Percentiles rank a stretch among this genome's conserved stretches.
Conservation (phyloP, 192 early-diverging fungal genomes). For the Coemansia interrupta region DNA sequence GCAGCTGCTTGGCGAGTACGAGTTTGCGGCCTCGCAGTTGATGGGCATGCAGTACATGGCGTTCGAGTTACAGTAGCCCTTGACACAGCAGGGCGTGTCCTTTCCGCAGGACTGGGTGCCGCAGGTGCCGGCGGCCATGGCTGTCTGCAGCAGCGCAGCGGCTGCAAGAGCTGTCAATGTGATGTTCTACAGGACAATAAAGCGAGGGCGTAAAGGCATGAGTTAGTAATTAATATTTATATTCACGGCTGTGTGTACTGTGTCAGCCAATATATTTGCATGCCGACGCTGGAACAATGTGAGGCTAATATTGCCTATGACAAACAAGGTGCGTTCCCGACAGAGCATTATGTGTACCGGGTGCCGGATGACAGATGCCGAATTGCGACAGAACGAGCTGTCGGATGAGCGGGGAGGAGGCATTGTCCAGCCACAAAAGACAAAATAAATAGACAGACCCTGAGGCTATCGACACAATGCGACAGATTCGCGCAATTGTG, state of each 20-base stretch:
- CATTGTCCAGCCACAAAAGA: too few species aligned
- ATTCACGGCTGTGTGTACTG: too few species aligned
- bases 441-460: too few species aligned
- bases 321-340: too few species aligned
- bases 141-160: slow-evolving; percentile 37
- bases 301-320: too few species aligned
- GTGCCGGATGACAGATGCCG: too few species aligned
- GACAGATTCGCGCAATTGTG: not conserved
- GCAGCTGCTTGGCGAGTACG: slow-evolving; percentile 39
- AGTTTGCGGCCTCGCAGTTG: slow-evolving; percentile 45
- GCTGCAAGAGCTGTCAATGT: slow-evolving; percentile 34
- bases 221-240: not conserved
- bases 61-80: slow-evolving; percentile 40
- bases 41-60: slow-evolving; percentile 40
- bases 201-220: not conserved
- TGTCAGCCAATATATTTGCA: too few species aligned
- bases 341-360: too few species aligned
- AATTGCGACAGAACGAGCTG: too few species aligned
- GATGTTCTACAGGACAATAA: slow-evolving; percentile 25
- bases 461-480: too few species aligned
- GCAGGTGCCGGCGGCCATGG: slow-evolving; percentile 36
- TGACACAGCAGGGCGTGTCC: slow-evolving; percentile 43
- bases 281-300: too few species aligned
- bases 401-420: too few species aligned
- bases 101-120: slow-evolving; percentile 35